Evolutionary conservation across 2,329 filamentous ascomycete genomes (phyloP), one percentile per base, ranked within the genome.

Genomic region (Zasmidium angulare): DNA sequence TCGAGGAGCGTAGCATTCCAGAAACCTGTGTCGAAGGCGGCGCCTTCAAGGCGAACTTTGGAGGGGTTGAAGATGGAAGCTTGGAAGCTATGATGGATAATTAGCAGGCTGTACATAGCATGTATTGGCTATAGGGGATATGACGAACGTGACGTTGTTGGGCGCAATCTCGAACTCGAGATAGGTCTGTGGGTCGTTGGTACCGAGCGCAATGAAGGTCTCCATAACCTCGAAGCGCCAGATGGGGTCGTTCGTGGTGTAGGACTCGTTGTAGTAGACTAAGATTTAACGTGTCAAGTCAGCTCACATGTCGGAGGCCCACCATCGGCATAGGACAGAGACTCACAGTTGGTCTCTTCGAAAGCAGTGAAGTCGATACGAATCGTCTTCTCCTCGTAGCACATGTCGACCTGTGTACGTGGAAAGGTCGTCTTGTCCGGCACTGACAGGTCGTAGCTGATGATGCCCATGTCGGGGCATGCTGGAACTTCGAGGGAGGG

Each of bases 151-250:
- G 47, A 60, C 51, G 19, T 64, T 64, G 46, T 62, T 60, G 19
- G 62, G 62, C 6, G 53, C 52, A 29, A 64, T 46, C 49, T 64
- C 59, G 46, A 60, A 60, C 31, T 64, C 62, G 17, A 64, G 47
- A 43, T 64, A 64, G 1, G 55, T 63, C 29, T 47, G 46, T 3
- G 62, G 62, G 40, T 54, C 53, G 22, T 52, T 36, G 23, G 40
- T 60, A 21, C 57, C 54, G 11, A 9, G 29, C 6, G 51, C 24
- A 11, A 64, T 60, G 53, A 64, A 63, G 22, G 60, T 48, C 50
- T 63, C 62, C 60, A 63, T 60, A 4, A 63, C 60, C 31, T 62
- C 60, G 50, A 56, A 63, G n/a, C 60, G 14, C 43, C 56, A 60
- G 52, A 63, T 63, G 9, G 60, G 53, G 55, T 61, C 62, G 23